Evolutionary conservation across 805 yeast species (phyloP).

Genomic region (Blastobotrys attinorum): DNA sequence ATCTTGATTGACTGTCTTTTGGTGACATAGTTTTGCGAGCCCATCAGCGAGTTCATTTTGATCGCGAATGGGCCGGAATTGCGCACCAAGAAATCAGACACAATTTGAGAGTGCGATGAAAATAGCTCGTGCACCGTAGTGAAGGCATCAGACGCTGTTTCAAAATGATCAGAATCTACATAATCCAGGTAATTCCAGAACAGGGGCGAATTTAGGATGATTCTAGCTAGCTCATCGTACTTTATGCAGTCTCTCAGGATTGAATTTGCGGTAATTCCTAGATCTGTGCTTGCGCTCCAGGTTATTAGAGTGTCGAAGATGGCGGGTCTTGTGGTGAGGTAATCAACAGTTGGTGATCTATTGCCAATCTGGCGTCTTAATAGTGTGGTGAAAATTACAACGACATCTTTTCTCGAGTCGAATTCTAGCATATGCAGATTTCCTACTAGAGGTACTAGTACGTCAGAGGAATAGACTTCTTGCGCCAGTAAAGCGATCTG

Average conservation of each 20-base stretch:
- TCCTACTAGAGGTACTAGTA: slow-evolving; percentile 51
- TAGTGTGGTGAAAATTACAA: slow-evolving; percentile 62
- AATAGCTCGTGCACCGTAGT: slow-evolving; percentile 65
- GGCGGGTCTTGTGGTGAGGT: slow-evolving; percentile 58
- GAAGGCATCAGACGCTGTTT: slow-evolving; percentile 84
- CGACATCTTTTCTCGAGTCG: slow-evolving; percentile 82
- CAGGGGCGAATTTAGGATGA: slow-evolving; percentile 48
- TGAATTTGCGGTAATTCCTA: slow-evolving; percentile 64
- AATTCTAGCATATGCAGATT: slow-evolving; percentile 68
- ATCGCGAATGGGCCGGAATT: slow-evolving; percentile 53
- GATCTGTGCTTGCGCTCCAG: slow-evolving; percentile 68
- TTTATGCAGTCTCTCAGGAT: slow-evolving; percentile 81
- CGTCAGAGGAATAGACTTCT: slow-evolving; percentile 67
- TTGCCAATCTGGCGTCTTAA: slow-evolving; percentile 70
- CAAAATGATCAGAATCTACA: slow-evolving; percentile 71
- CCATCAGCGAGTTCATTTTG: slow-evolving; percentile 60
- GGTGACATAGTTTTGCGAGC: slow-evolving; percentile 79
- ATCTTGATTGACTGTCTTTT: slow-evolving; percentile 81
- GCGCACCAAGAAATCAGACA: slow-evolving; percentile 56
- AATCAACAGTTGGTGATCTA: slow-evolving; percentile 82
- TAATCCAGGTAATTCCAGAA: slow-evolving; percentile 82
- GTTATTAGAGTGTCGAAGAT: slow-evolving; percentile 53
- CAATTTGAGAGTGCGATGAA: slow-evolving; percentile 59
- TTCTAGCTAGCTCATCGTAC: slow-evolving; percentile 59
- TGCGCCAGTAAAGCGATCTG: slow-evolving; percentile 68